Base-by-base conservation (phyloP, 768 basidiomycete species). In the Tylopilus plumbeoviolaceoides region DNA sequence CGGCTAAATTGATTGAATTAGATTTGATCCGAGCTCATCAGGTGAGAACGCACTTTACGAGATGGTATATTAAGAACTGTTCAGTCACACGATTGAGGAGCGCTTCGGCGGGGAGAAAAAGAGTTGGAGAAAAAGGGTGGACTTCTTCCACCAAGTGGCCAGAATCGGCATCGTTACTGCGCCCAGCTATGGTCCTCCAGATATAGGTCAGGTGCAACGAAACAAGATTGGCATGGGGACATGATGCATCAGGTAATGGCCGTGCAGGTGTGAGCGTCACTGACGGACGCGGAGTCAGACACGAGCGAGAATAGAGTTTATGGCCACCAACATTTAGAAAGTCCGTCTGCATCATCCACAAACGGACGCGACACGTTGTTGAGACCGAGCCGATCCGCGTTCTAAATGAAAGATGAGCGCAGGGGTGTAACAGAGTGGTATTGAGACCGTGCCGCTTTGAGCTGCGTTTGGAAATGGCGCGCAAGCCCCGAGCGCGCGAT, bases 351-450 rank as follows among this genome's bases (percentile, higher is more conserved):
- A 20, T 76, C 70, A 57, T 78, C 77, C 20, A 82, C 63, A 56
- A 75, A 75, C 20, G 77, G 59, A 53, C 75, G 70, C n/a, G 86
- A 86, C 38, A 88, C 70, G 44, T 70, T 73, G 53, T 76, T 76
- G 48, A 89, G 68, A 35, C 82, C 84, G 11, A 89, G 76, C 53
- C 75, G 74, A 38, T 62, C 57, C 18, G 80, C 72, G 65, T 90
- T 89, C 87, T 90, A 60, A 51, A 53, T 28, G 44, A 47, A 36
- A 36, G 39, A 39, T 63, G 49, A 62, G 58, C 25, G 36, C 51
- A 57, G 38, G 39, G 40, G 50, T 27, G 15, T 23, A 41, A 30
- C 2, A 49, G 33, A 46, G 35, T 25, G 27, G 36, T 14, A 15
- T 7, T 47, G 8, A 31, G 21, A 53, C 50, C 71, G 47, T 71